Conservation (phyloP, 306 rosid species). For the Trichosanthes cucumerina region DNA sequence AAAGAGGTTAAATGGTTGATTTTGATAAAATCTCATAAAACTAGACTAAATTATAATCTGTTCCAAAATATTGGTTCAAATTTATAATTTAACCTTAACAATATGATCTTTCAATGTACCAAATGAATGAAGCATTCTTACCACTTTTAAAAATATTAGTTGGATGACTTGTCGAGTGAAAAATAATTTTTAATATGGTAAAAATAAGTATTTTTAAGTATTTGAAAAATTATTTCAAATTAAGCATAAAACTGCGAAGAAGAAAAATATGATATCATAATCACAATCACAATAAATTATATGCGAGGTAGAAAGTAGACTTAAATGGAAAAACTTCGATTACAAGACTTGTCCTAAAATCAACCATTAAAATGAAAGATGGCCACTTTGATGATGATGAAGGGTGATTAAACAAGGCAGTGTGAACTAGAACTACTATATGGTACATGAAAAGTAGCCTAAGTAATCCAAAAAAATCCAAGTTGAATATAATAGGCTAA, state of each 20-base stretch:
- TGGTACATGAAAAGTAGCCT: neutral
- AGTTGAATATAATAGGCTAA: neutral
- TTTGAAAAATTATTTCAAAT: too few species aligned
- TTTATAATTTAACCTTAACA: neutral
- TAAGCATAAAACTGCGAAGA: neutral
- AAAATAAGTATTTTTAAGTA: too few species aligned
- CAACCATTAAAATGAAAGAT: neutral
- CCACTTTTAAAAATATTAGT: too few species aligned
- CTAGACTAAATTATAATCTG: too few species aligned
- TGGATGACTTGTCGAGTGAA: too few species aligned
- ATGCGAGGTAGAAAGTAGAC: too few species aligned
- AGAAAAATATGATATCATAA: neutral
- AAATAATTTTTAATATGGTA: too few species aligned
- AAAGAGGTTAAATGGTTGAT: too few species aligned
- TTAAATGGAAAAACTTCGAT: neutral
- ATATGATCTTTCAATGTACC: neutral
- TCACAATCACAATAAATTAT: too few species aligned
- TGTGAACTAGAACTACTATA: neutral
- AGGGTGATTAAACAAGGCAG: neutral
- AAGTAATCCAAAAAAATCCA: neutral
- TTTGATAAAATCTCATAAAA: too few species aligned
- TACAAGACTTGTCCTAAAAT: neutral
- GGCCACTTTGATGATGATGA: neutral
- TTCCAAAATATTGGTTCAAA: too few species aligned
- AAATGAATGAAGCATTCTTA: too few species aligned